Conservation (phyloP, 83 land plant genomes). For the Isoetes engelmannii region DNA sequence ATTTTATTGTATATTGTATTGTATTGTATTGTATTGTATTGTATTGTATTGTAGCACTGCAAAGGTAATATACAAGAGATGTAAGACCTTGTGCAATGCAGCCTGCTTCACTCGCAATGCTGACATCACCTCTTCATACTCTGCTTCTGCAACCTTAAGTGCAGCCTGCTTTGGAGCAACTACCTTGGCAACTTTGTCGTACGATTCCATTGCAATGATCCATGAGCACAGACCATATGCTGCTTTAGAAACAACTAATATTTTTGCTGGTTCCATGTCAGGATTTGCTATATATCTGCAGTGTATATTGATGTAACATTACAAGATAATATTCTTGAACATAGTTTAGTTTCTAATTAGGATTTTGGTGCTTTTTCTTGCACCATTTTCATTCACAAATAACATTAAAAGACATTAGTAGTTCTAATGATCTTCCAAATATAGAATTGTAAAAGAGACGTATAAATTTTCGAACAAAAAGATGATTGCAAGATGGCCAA, state of each 20-base stretch:
- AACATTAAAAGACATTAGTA: no score
- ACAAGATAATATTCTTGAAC: background rate
- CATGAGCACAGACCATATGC: constrained; percentile 35
- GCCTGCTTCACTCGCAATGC: constrained; percentile 23
- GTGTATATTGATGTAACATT: background rate
- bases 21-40: background rate
- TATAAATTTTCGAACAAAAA: no score
- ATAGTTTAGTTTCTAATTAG: background rate
- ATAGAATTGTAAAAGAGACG: no score
- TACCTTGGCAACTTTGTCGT: constrained; percentile 29
- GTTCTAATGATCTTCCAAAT: no score
- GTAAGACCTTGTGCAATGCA: constrained; percentile 17
- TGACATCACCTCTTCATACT: constrained; percentile 30
- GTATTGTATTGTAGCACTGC: background rate
- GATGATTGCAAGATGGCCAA: no score
- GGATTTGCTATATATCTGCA: constrained; percentile 33
- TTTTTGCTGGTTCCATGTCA: constrained; percentile 30
- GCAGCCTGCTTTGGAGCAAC: constrained; percentile 35
- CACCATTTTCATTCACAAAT: no score
- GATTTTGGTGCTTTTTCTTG: no score
- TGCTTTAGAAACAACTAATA: constrained; percentile 25
- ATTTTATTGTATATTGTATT: background rate
- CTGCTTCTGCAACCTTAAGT: constrained; percentile 30
- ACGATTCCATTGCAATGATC: constrained; percentile 34
- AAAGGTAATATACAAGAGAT: background rate